Base-by-base conservation (phyloP, 2,329 filamentous ascomycete genomes). In the Colletotrichum godetiae region DNA sequence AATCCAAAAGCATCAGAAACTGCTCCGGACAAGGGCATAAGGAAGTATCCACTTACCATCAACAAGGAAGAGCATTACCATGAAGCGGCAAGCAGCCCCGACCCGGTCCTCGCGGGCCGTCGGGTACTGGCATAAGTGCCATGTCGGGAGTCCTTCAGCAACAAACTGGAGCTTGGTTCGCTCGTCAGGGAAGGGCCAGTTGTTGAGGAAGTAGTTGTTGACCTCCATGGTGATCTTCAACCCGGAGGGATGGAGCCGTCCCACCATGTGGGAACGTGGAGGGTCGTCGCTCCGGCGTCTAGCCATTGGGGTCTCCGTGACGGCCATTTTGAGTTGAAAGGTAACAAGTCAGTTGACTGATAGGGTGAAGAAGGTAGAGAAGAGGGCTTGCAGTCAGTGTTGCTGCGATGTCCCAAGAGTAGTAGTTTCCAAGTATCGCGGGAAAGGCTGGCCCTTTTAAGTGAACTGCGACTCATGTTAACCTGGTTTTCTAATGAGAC, bases 151-250 rank as follows among this genome's bases (percentile, higher is more conserved):
- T 8, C 61, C 27, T 37, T 64, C 61, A 27, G 61, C 61, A 12
- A 55, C 42, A 42, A 64, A 64, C 42, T 64, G 15, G 8, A 64
- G 61, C 33, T 35, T 35, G 15, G 61, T 29, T 64, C 61, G 22
- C 52, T 64, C 61, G 8, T 64, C 46, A 19, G 61, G 61, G 19
- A 64, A 64, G 6, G 61, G 61, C 61, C 61, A 64, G 13, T 55
- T 31, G 19, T 64, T 13, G n/a, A 64, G 61, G 27, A 64, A 64
- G 61, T 64, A 64, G 42, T 64, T 64, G 46, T 64, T 64, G 29
- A 64, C 61, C 27, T 59, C 19, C 57, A 31, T 59, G 57, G 57
- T 31, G 22, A 59, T 29, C 29, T n/a, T 31, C 27, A 59, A 29
- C 33, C 29, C 57, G 29, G 19, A 29, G 5, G 57, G 57, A 15